A percentile compares a stretch with the other conserved stretches of the same genome.
phyloP scores from a whole-genome alignment of 192 early-diverging fungal species.

The Gaertneriomyces sp. region DNA sequence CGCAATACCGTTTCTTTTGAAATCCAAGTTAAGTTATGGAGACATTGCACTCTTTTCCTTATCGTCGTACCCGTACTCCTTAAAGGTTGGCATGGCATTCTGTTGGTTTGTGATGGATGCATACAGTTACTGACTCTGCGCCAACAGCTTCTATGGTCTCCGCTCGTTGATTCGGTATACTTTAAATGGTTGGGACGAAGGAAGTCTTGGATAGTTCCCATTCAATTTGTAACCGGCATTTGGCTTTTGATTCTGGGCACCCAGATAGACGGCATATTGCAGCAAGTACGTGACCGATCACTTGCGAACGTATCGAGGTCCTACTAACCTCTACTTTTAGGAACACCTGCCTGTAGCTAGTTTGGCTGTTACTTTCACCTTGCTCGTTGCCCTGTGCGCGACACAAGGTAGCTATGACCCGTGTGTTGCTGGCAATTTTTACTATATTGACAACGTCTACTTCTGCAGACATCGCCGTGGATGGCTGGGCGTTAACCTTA shows the following conservation, averaged over 20 bases:
- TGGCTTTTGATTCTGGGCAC: constrained; percentile 76
- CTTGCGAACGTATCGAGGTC: too few species aligned
- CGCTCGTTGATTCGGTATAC: constrained; percentile 90
- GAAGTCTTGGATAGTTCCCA: constrained; percentile 99
- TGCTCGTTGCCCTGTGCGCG: constrained; percentile 88
- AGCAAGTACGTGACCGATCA: constrained; percentile 33
- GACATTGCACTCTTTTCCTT: constrained; percentile 93
- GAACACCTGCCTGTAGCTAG: constrained; percentile 54
- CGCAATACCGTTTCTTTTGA: constrained; percentile 91
- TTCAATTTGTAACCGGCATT: constrained; percentile 80
- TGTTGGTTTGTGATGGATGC: not conserved
- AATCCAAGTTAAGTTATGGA: constrained; percentile 84
- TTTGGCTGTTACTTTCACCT: constrained; percentile 74
- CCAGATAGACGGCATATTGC: constrained; percentile 69
- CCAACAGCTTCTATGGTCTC: constrained; percentile 83
- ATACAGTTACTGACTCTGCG: not conserved
- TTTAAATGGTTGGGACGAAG: constrained; percentile 77
- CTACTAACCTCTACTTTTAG: not conserved
- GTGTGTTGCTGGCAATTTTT: constrained; percentile 28
- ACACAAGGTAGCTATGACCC: constrained; percentile 65
- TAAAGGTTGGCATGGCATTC: constrained; percentile 55
- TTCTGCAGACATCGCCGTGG: constrained; percentile 58
- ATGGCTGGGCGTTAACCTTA: constrained; percentile 91
- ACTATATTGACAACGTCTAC: constrained; percentile 9
- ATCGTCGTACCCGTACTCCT: constrained; percentile 93